phyloP scores from a whole-genome alignment of 2,329 filamentous ascomycete genomes.

The Alternaria gaisen region DNA sequence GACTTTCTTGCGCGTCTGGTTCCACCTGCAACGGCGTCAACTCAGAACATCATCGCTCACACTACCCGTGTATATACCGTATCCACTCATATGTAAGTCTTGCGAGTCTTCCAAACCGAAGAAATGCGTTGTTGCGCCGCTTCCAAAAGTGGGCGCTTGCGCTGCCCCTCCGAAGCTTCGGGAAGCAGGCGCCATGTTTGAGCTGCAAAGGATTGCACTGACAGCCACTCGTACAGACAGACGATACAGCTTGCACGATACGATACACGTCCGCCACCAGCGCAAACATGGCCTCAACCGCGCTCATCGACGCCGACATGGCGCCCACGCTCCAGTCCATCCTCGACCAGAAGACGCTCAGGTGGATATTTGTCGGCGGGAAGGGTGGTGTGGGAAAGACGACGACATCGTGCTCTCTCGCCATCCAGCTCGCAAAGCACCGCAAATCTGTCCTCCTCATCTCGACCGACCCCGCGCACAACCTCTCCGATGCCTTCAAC shows the following conservation, averaged over 20 bases:
- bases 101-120: not conserved
- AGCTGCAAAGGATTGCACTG: not conserved
- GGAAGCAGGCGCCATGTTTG: constrained; percentile 17
- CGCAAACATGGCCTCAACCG: constrained; percentile 48
- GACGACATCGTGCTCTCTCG: constrained; percentile 97
- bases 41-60: not conserved
- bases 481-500: constrained; percentile 95
- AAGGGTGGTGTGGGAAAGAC: constrained; percentile 99
- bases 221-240: not conserved
- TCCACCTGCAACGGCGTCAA: not conserved
- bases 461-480: constrained; percentile 97
- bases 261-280: not conserved
- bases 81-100: not conserved
- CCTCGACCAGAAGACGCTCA: constrained; percentile 91
- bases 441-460: constrained; percentile 97
- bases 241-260: not conserved
- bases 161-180: constrained; percentile 22
- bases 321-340: constrained; percentile 94
- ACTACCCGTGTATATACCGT: not conserved
- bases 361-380: constrained; percentile 99
- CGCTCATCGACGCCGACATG: constrained; percentile 69
- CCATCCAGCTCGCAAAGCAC: constrained; percentile 94
- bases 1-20: constrained; percentile 14
- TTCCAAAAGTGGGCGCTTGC: not conserved
- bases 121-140: not conserved